Percentiles rank a stretch among this genome's conserved stretches.
Conservation (phyloP, 495 filamentous ascomycete genomes). For the Gamarada debralockiae region DNA sequence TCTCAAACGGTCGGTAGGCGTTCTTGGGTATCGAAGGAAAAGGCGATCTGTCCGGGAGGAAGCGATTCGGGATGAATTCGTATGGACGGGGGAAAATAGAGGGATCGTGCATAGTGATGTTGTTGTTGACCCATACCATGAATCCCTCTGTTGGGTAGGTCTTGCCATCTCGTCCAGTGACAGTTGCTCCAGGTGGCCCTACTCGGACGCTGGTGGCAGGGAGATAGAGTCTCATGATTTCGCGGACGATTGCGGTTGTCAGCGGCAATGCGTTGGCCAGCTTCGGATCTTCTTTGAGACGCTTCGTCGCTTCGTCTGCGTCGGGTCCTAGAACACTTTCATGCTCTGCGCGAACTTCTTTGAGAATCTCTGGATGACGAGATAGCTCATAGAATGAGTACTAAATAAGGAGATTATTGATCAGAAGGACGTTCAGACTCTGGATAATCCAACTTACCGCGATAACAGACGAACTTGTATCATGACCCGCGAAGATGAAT, state of each 20-base stretch:
- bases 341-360: constrained; percentile 29
- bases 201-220: constrained; percentile 19
- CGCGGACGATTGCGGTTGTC: constrained; percentile 40
- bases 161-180: constrained; percentile 7
- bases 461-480: constrained; percentile 33
- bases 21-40: constrained; percentile 33
- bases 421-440: too few relatives aligned
- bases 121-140: constrained; percentile 31
- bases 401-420: background rate
- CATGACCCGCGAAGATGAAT: constrained; percentile 41
- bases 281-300: constrained; percentile 26
- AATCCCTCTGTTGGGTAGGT: constrained; percentile 22
- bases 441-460: too few relatives aligned
- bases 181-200: background rate
- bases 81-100: constrained; percentile 29
- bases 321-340: constrained; percentile 30
- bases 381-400: constrained; percentile 30
- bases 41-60: constrained; percentile 25
- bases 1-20: constrained; percentile 49
- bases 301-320: constrained; percentile 6
- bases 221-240: constrained; percentile 39
- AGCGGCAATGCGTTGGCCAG: constrained; percentile 36
- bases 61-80: constrained; percentile 43
- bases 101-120: constrained; percentile 27
- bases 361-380: constrained; percentile 22